These are phyloP conservation scores for Davidsoniella eucalypti DNA, from an alignment of 2,329 filamentous ascomycete species.

Conservation along the genomic window DNA sequence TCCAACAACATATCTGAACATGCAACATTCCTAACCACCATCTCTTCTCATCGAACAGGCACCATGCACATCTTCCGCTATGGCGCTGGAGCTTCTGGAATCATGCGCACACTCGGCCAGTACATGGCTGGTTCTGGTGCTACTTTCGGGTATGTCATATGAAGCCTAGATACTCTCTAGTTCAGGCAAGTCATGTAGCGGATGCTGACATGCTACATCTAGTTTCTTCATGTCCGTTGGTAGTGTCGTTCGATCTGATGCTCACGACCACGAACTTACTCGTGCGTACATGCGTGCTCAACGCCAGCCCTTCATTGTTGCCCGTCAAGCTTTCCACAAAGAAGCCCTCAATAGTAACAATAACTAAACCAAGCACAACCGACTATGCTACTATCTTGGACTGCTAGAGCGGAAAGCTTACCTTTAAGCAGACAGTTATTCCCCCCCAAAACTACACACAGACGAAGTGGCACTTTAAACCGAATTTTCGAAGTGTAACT, in stretches of 20 bases:
- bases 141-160: conserved; percentile 63
- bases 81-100: conserved; percentile 80
- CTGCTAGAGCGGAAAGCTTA: no score
- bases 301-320: conserved; percentile 54
- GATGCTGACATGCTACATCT: conserved; percentile 4
- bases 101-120: conserved; percentile 86
- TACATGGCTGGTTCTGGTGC: conserved; percentile 93
- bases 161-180: not conserved
- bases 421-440: no score
- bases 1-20: not conserved
- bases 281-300: conserved; percentile 50
- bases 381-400: no score
- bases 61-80: conserved; percentile 91
- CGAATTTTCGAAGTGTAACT: no score
- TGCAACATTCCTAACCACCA: conserved; percentile 13
- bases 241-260: conserved; percentile 85
- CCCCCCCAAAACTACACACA: no score
- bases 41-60: conserved; percentile 31
- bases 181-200: not conserved
- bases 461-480: no score
- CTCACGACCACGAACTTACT: conserved; percentile 54
- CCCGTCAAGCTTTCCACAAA: conserved; percentile 20
- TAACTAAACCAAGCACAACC: no score
- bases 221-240: conserved; percentile 98
- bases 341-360: not conserved